These are phyloP conservation scores for Kondoa subrosea DNA, from an alignment of 768 basidiomycete species.

Conservation along the genomic window DNA sequence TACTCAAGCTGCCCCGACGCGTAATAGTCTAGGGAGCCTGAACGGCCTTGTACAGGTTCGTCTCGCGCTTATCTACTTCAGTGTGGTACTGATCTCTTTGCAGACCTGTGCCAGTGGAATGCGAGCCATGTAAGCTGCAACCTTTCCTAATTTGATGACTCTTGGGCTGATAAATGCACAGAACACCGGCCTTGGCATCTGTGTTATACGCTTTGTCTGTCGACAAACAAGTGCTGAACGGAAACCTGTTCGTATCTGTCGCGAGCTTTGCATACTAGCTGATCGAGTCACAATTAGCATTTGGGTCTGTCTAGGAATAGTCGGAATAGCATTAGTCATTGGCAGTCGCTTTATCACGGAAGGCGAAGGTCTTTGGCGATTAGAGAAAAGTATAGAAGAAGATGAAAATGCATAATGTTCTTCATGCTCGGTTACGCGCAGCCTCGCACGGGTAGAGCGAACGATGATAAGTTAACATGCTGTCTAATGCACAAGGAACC, in stretches of 20 bases:
- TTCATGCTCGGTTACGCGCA: too few species aligned
- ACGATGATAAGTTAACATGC: too few species aligned
- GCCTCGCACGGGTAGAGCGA: too few species aligned
- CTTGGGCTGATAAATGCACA: neutral
- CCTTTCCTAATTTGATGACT: neutral
- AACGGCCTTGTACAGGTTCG: conserved; percentile 5
- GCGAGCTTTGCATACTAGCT: too few species aligned
- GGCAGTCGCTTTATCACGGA: too few species aligned
- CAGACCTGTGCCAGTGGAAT: neutral
- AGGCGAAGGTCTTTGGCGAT: too few species aligned
- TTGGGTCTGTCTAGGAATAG: neutral
- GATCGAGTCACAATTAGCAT: too few species aligned
- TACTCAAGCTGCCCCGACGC: neutral
- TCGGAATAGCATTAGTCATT: neutral
- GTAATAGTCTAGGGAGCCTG: neutral
- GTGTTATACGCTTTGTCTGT: neutral
- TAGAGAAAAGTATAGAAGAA: too few species aligned
- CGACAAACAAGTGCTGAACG: neutral
- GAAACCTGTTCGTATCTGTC: neutral
- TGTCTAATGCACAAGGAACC: too few species aligned
- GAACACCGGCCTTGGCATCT: neutral
- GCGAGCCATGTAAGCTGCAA: neutral
- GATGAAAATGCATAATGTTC: too few species aligned
- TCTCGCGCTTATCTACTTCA: too few species aligned
- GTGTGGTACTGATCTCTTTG: too few species aligned